Evolutionary conservation across 75 land plant genomes (phyloP).

Genomic region (Cupressus sempervirens): DNA sequence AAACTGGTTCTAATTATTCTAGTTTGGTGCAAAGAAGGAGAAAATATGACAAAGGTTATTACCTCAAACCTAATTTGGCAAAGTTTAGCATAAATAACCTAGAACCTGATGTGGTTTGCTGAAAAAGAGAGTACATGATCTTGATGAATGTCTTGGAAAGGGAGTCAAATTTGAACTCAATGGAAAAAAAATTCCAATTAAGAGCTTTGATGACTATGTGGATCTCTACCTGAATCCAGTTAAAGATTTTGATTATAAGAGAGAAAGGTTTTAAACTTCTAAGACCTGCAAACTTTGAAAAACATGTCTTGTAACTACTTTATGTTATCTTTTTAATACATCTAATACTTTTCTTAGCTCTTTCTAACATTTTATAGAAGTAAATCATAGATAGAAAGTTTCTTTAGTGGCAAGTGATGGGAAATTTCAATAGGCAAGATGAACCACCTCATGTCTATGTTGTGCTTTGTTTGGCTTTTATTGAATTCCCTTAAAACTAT

Average conservation of each 20-base stretch:
- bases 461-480: neutral
- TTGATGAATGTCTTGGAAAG: slow-evolving; percentile 90
- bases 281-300: slow-evolving; percentile 25
- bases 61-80: slow-evolving; percentile 87
- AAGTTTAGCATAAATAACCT: slow-evolving; percentile 86
- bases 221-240: slow-evolving; percentile 66
- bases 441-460: neutral
- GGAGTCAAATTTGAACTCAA: slow-evolving; percentile 89
- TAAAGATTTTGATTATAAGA: slow-evolving; percentile 20
- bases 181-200: slow-evolving; percentile 69
- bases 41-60: slow-evolving; percentile 97
- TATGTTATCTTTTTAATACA: neutral
- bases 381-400: slow-evolving; percentile 91
- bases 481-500: no score
- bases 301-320: neutral
- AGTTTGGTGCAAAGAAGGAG: slow-evolving; percentile 70
- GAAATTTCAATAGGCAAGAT: slow-evolving; percentile 91
- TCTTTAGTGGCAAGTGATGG: slow-evolving; percentile 93
- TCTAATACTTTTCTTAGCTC: neutral
- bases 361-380: slow-evolving; percentile 56
- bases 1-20: no score
- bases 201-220: slow-evolving; percentile 75
- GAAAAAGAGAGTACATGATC: slow-evolving; percentile 89
- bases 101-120: slow-evolving; percentile 93
- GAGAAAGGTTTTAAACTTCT: slow-evolving; percentile 51